These are phyloP conservation scores for Phoma sp. DNA, from an alignment of 2,329 filamentous ascomycete genomes.

Conservation along the genomic window DNA sequence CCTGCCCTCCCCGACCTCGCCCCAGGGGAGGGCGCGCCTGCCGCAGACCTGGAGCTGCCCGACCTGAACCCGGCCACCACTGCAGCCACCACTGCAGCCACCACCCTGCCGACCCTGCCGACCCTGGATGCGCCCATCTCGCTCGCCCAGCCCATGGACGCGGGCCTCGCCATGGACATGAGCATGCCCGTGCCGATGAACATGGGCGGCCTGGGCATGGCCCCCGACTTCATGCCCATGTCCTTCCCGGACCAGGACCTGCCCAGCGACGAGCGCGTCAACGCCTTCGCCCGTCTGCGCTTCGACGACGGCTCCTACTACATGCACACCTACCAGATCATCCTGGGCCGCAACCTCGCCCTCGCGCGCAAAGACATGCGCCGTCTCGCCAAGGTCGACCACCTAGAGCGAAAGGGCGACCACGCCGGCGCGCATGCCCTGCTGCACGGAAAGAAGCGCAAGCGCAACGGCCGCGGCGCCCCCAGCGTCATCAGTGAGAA, in stretches of 20 bases:
- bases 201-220: conserved; percentile 20
- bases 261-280: conserved; percentile 51
- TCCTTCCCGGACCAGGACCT: conserved; percentile 15
- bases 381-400: conserved; percentile 51
- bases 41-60: conserved; percentile 6
- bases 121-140: conserved; percentile 33
- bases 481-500: conserved; percentile 71
- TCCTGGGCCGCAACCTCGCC: conserved; percentile 73
- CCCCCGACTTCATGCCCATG: conserved; percentile 17
- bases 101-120: conserved; percentile 23
- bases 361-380: conserved; percentile 59
- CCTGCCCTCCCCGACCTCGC: conserved; percentile 15
- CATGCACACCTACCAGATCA: conserved; percentile 76
- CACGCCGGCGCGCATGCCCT: conserved; percentile 32
- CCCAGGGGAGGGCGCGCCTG: conserved; percentile 7
- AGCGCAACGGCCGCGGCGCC: conserved; percentile 62
- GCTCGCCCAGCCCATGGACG: conserved; percentile 24
- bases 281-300: conserved; percentile 71
- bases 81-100: conserved; percentile 11
- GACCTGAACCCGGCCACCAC: not conserved
- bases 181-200: conserved; percentile 17
- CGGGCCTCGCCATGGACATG: conserved; percentile 20
- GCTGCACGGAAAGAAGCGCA: conserved; percentile 52
- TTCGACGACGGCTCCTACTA: conserved; percentile 80
- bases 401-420: conserved; percentile 36